These are phyloP conservation scores for Pseudogymnoascus sp. DNA, from an alignment of 2,329 filamentous ascomycete genomes.

Conservation along the genomic window DNA sequence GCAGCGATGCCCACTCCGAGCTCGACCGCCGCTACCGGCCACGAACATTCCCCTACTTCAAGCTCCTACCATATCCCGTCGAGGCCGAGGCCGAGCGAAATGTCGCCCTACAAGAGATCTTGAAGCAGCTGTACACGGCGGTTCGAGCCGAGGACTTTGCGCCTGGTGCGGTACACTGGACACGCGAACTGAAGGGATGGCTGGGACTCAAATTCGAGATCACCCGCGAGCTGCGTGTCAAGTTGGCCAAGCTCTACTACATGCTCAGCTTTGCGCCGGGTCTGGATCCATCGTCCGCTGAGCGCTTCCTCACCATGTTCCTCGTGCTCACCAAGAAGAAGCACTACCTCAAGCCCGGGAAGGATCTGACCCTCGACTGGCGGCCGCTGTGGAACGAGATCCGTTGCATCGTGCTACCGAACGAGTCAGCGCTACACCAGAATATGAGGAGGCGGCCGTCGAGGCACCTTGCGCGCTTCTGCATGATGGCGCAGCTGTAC, in stretches of 20 bases:
- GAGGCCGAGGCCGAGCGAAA: constrained; percentile 75
- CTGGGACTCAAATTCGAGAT: constrained; percentile 96
- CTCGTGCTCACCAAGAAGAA: constrained; percentile 92
- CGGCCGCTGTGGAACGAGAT: constrained; percentile 85
- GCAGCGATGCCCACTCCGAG: constrained; percentile 42
- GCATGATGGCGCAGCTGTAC: constrained; percentile 82
- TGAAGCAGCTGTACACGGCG: constrained; percentile 88
- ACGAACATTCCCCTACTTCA: constrained; percentile 87
- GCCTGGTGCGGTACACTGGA: constrained; percentile 93
- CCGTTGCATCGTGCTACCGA: constrained; percentile 81
- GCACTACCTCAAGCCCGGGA: constrained; percentile 85
- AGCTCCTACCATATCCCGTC: constrained; percentile 78
- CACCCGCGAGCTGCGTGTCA: constrained; percentile 72
- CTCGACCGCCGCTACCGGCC: constrained; percentile 63
- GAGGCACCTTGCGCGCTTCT: constrained; percentile 74
- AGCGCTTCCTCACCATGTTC: constrained; percentile 95
- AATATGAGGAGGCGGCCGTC: constrained; percentile 46
- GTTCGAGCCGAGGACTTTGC: constrained; percentile 90
- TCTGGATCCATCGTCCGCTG: constrained; percentile 70
- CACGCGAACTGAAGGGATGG: constrained; percentile 91
- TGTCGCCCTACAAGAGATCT: constrained; percentile 72
- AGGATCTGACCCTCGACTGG: constrained; percentile 91
- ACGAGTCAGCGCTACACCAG: constrained; percentile 65
- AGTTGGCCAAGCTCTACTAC: constrained; percentile 86
- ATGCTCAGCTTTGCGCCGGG: constrained; percentile 87